Conservation (phyloP, 306 rosid genomes). For the Dalbergia oliveri region DNA sequence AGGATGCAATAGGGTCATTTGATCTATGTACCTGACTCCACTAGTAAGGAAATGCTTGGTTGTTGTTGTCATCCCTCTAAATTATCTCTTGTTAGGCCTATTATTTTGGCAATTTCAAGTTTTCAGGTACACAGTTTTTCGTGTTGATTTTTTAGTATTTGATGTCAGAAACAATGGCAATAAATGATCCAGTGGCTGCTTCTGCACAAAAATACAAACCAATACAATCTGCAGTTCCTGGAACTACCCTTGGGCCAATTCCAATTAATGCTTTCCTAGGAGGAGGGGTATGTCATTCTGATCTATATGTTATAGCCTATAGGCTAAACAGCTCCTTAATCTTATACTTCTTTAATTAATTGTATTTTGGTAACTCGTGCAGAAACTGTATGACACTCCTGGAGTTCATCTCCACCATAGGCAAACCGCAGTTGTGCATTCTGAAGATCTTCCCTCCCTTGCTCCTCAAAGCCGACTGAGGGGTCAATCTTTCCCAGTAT, state of each 20-base stretch:
- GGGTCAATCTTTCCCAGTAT: slow-evolving; percentile 80
- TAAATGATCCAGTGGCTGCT: slow-evolving; percentile 89
- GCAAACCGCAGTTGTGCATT: slow-evolving; percentile 87
- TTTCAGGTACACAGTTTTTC: slow-evolving; percentile 24
- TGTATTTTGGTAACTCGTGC: slow-evolving; percentile 35
- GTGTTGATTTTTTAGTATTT: slow-evolving; percentile 47
- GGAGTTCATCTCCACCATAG: slow-evolving; percentile 99
- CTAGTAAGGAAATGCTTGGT: neutral
- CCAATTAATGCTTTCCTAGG: slow-evolving; percentile 90
- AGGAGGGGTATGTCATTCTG: slow-evolving; percentile 80
- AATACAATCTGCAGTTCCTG: slow-evolving; percentile 98
- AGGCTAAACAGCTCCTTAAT: slow-evolving; percentile 7
- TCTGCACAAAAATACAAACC: slow-evolving; percentile 94
- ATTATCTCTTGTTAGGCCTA: slow-evolving; percentile 22
- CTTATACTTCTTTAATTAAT: neutral
- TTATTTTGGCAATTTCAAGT: slow-evolving; percentile 37
- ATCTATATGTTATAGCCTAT: neutral
- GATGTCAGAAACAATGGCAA: slow-evolving; percentile 72
- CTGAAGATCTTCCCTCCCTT: slow-evolving; percentile 85
- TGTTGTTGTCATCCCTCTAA: neutral
- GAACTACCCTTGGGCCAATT: slow-evolving; percentile 97
- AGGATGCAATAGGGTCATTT: neutral
- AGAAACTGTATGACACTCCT: slow-evolving; percentile 92
- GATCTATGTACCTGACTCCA: neutral
- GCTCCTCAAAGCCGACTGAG: slow-evolving; percentile 94